Percentiles rank a stretch among this genome's conserved stretches.
Conservation (phyloP, 2,329 filamentous ascomycete genomes). For the Talaromyces rugulosus region DNA sequence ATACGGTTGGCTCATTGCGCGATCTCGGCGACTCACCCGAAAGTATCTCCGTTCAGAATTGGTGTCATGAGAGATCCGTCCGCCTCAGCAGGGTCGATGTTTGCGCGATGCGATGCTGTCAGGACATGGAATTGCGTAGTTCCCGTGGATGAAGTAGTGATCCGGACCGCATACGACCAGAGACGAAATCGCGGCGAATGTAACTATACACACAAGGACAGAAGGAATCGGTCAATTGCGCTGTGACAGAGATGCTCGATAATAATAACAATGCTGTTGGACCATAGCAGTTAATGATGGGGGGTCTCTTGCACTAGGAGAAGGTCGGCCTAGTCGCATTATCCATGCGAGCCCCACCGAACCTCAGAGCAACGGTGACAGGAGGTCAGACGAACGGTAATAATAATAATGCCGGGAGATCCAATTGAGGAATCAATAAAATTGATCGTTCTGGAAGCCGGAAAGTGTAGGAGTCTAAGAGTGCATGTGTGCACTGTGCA, state of each 20-base stretch:
- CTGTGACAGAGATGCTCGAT: not conserved
- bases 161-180: not conserved
- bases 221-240: not conserved
- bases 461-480: not conserved
- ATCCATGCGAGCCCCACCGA: not conserved
- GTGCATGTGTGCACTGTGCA: not conserved
- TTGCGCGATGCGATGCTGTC: not conserved
- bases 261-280: not conserved
- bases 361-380: not conserved
- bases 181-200: not conserved
- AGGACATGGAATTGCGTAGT: not conserved
- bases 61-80: not conserved
- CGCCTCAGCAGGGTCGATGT: not conserved
- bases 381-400: not conserved
- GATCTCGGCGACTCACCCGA: not conserved
- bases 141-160: not conserved
- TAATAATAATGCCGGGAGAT: not conserved
- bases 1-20: constrained; percentile 8
- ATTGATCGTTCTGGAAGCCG: not conserved
- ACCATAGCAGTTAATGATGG: not conserved
- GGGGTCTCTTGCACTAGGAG: not conserved
- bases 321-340: not conserved
- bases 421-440: not conserved
- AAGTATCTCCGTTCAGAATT: not conserved
- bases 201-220: not conserved